Base-by-base conservation (phyloP, 2,329 filamentous ascomycete species). In the Colletotrichum eremochloae region DNA sequence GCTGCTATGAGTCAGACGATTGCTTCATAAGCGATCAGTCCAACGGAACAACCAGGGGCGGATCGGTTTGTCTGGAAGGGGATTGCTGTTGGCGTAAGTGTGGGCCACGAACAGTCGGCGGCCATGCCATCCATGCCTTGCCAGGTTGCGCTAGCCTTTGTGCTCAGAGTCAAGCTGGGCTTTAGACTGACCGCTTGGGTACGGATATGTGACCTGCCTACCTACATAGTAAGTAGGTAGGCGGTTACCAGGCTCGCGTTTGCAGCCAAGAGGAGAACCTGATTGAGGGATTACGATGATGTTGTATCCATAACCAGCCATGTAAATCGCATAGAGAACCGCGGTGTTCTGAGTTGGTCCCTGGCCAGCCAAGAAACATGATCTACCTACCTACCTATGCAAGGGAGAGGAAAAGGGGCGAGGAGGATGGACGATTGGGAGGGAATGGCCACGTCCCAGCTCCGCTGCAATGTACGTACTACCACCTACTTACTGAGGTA, bases 351-450 rank as follows among this genome's bases (percentile, higher is more conserved):
- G 18, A 33, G 14, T 36, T 20, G 52, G 44, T n/a, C 20, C 44
- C 44, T n/a, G 44, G 20, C 18, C 44, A 20, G 44, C 44, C 4
- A n/a, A 14, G 20, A 46, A n/a, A n/a, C 18, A 15, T 5, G 40
- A 42, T 42, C 40, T 42, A 18, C 14, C 40, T 42, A 42, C 40
- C 8, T 46, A 20, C 18, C 42, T 46, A 66, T 44, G 44, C 46
- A 70, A 70, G 55, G 53, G 67, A 63, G 38, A 65, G 38, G 24
- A 29, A 50, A 36, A 15, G 18, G 42, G 20, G 44, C 29, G 33
- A 48, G n/a, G 12, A 48, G n/a, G 7, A n/a, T 38, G 12, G 44
- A 40, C 29, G 29, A 15, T 11, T 20, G 20, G 44, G 58, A 50
- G 42, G 18, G 18, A 11, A 46, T 50, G 31, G 44, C 18, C 44